Conservation (phyloP, 75 land plant species). For the Cryptomeria japonica region DNA sequence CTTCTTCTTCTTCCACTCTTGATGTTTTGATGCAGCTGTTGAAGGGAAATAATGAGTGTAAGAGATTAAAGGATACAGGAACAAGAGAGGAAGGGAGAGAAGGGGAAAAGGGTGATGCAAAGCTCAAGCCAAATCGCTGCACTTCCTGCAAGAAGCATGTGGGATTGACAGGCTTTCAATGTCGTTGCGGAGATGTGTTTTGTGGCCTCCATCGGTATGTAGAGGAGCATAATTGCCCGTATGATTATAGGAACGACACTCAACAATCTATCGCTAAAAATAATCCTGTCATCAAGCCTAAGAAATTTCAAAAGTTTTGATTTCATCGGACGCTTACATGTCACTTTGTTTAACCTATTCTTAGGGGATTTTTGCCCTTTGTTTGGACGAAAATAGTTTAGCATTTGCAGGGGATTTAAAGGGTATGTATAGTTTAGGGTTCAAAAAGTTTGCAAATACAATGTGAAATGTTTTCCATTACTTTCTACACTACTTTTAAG, state of each 20-base stretch:
- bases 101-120: neutral
- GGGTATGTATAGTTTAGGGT: too few relatives aligned
- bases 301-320: slow-evolving; percentile 29
- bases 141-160: slow-evolving; percentile 48
- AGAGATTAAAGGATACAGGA: too few relatives aligned
- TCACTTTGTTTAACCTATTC: too few relatives aligned
- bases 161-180: slow-evolving; percentile 60
- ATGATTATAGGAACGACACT: slow-evolving; percentile 58
- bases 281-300: slow-evolving; percentile 60
- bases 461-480: too few relatives aligned
- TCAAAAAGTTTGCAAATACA: too few relatives aligned
- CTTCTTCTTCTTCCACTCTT: neutral
- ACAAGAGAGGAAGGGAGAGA: neutral
- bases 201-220: slow-evolving; percentile 56
- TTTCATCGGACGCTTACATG: too few relatives aligned
- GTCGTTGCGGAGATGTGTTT: slow-evolving; percentile 60
- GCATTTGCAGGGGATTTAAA: too few relatives aligned
- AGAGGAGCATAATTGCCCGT: slow-evolving; percentile 49
- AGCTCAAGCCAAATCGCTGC: slow-evolving; percentile 34
- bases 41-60: neutral
- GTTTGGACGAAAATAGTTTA: too few relatives aligned
- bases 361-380: too few relatives aligned
- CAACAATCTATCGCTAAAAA: slow-evolving; percentile 52
- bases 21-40: too few relatives aligned
- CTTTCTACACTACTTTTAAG: too few relatives aligned